Base-by-base conservation (phyloP, 192 early-diverging fungal genomes). In the Gaertneriomyces semiglobifer region DNA sequence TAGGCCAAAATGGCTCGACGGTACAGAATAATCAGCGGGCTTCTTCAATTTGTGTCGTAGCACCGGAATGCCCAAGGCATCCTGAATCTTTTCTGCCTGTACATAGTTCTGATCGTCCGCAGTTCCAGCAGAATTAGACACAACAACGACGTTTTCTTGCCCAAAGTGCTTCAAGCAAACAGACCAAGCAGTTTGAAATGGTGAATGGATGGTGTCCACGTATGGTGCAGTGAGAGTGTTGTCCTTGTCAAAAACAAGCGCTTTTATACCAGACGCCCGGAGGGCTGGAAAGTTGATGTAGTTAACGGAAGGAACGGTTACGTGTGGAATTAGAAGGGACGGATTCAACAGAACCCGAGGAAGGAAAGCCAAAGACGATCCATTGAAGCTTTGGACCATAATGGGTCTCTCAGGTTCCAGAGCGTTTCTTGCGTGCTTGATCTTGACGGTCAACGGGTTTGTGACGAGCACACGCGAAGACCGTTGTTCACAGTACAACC, bases 161-260 rank as follows among this genome's bases (percentile, higher is more conserved):
- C 86, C 81, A 72, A 93, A 96, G 2, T 69, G 63, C 2, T 77
- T 58, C 45, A 76, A 78, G 74, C 91, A 92, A 11, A 70, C 47
- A 8, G 73, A 54, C 89, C 91, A 95, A 0, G 90, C 83, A 11
- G 66, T 72, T 80, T 78, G 47, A 73, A 95, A 93, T 0, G 85
- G 81, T 3, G 87, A 82, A 71, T 95, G 77, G 6, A 94, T 75
- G 0, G 81, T 53, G 41, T 79, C 63, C 18, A 75, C 75, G 65
- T 96, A 98, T 4, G 95, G 95, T 14, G 82, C 81, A 0, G 95
- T 93, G 7, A 98, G 71, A 33, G 93, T 95, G 81, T 98, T 98
- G 73, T 98, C 95, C 77, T 98, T 98, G 74, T 98, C 95, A 74
- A 95, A 98, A 4, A 83, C 91, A n/a, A 96, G 70, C 39, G 84